These are phyloP conservation scores for Nakaseomyces delphensis DNA, from an alignment of 1,139 yeast species.

Conservation along the genomic window DNA sequence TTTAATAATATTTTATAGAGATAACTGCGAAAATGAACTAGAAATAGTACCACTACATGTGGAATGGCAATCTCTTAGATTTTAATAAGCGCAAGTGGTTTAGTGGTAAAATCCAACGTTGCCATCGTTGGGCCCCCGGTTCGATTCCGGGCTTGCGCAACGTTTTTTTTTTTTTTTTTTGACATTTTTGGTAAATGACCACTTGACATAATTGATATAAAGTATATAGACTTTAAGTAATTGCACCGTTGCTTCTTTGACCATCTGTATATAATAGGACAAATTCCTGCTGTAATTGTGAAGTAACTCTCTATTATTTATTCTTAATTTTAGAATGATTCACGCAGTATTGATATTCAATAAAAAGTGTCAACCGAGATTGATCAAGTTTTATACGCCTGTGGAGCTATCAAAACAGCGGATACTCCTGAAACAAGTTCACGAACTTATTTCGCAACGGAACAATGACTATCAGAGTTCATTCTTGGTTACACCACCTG, in stretches of 20 bases:
- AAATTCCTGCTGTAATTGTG: no score
- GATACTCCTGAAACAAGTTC: constrained; percentile 27
- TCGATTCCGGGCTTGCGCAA: constrained; percentile 18
- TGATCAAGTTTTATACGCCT: constrained; percentile 87
- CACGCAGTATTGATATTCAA: constrained; percentile 86
- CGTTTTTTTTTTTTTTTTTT: constrained; percentile 1
- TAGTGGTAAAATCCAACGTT: constrained; percentile 16
- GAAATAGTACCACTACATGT: no score
- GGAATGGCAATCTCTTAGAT: no score
- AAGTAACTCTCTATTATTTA: no score
- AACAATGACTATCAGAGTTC: constrained; percentile 29
- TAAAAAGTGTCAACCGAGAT: constrained; percentile 84
- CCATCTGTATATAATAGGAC: no score
- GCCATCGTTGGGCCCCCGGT: constrained; percentile 17
- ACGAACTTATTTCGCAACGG: constrained; percentile 28
- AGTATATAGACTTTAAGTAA: no score
- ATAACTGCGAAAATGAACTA: not conserved
- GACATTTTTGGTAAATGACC: not conserved
- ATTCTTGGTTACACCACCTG: constrained; percentile 31
- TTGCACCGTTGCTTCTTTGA: not conserved
- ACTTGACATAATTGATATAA: no score
- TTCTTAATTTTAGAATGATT: no score
- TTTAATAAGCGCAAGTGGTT: constrained; percentile 13
- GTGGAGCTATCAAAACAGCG: constrained; percentile 38
- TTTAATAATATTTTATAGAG: not conserved